Evolutionary conservation across 2,329 filamentous ascomycete genomes (phyloP).

Genomic region (Venturia carpophila): DNA sequence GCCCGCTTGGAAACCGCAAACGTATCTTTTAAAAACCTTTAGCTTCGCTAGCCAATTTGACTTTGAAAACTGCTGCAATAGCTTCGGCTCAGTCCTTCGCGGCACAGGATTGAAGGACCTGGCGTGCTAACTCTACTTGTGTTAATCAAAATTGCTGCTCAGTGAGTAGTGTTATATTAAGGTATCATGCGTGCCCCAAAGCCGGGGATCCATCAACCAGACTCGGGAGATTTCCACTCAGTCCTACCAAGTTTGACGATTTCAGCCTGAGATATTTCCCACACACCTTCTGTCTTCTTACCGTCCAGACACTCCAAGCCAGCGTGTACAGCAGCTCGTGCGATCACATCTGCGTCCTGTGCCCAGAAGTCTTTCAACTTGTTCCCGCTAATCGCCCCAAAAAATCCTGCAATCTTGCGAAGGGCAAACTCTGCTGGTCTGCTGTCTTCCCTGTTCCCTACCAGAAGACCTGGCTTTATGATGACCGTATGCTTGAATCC

Average conservation of each 20-base stretch:
- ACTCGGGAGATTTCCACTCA: constrained; percentile 30
- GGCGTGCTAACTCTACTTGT: not conserved
- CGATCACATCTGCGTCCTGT: constrained; percentile 69
- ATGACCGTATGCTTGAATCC: constrained; percentile 75
- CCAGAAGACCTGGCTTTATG: constrained; percentile 63
- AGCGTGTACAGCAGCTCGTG: constrained; percentile 55
- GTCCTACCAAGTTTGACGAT: constrained; percentile 60
- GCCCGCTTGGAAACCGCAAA: no score
- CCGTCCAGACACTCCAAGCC: constrained; percentile 45
- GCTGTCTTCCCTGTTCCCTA: constrained; percentile 59
- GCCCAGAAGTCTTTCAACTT: constrained; percentile 56
- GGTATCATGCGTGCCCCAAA: not conserved
- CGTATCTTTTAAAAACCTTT: no score
- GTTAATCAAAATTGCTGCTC: not conserved
- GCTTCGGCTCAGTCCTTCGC: not conserved
- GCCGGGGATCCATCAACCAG: not conserved
- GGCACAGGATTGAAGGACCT: not conserved
- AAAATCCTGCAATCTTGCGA: constrained; percentile 46
- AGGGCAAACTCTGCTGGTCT: constrained; percentile 52
- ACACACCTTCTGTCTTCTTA: constrained; percentile 50
- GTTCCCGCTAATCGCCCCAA: constrained; percentile 40
- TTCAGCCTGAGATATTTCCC: constrained; percentile 50
- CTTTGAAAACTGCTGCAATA: not conserved
- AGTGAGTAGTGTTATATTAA: not conserved
- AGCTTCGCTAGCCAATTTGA: no score